Conservation (phyloP, 768 basidiomycete genomes). For the Harrya chromipes region DNA sequence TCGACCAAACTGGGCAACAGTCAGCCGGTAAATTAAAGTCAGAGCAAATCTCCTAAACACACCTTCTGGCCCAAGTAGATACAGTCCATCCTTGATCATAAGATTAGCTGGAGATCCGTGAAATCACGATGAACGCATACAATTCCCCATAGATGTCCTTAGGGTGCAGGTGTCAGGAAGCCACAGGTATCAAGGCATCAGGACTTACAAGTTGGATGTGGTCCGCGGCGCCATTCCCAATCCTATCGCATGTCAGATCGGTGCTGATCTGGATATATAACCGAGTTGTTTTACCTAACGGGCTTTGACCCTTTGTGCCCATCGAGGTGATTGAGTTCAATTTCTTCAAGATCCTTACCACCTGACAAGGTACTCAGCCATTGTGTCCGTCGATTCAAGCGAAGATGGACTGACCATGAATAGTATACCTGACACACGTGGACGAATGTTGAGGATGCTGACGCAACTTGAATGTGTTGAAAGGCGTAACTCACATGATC, state of each 20-base stretch:
- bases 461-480: not conserved
- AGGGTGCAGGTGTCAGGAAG: not conserved
- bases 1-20: slow-evolving; percentile 60
- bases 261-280: not conserved
- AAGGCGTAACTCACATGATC: slow-evolving; percentile 61
- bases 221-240: slow-evolving; percentile 95
- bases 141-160: slow-evolving; percentile 97
- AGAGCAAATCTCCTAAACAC: slow-evolving; percentile 9
- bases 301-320: slow-evolving; percentile 85
- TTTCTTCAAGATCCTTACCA: slow-evolving; percentile 77
- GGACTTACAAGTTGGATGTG: slow-evolving; percentile 77
- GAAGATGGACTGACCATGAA: slow-evolving; percentile 57
- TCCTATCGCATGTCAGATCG: slow-evolving; percentile 36
- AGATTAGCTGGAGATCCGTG: not conserved
- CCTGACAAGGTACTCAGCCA: slow-evolving; percentile 33
- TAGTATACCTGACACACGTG: slow-evolving; percentile 59
- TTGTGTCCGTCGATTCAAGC: not conserved
- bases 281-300: slow-evolving; percentile 46
- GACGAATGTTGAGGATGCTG: not conserved
- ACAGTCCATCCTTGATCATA: slow-evolving; percentile 74
- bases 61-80: slow-evolving; percentile 96
- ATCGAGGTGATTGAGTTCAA: slow-evolving; percentile 82
- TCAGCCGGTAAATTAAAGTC: slow-evolving; percentile 3
- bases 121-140: slow-evolving; percentile 33
- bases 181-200: not conserved